A percentile compares a stretch with the other conserved stretches of the same genome.
Conservation (phyloP, 768 basidiomycete species). For the Boletus insuetus region DNA sequence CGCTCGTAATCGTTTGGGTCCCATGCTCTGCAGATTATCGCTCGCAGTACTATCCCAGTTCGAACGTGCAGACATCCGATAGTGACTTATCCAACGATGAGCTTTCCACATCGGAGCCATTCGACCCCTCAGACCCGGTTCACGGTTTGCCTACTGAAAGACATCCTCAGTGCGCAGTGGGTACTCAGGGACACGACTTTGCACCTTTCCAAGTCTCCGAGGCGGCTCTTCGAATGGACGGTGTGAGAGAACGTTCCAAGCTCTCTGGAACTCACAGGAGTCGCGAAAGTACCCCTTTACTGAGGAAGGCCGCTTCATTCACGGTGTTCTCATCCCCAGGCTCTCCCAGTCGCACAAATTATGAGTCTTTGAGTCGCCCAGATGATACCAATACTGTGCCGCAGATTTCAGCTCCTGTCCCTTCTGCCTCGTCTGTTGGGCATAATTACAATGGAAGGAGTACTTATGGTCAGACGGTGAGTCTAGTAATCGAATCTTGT, state of each 20-base stretch:
- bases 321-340: constrained; percentile 16
- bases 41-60: constrained; percentile 63
- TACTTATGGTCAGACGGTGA: constrained; percentile 71
- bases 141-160: constrained; percentile 7
- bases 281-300: constrained; percentile 38
- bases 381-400: background rate
- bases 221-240: constrained; percentile 22
- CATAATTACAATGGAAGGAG: constrained; percentile 52
- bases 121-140: background rate
- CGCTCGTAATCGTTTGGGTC: background rate
- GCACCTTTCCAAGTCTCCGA: constrained; percentile 12
- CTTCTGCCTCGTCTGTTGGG: constrained; percentile 1
- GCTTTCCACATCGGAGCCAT: constrained; percentile 2
- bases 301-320: constrained; percentile 40
- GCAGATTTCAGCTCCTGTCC: constrained; percentile 2
- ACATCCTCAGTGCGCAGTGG: background rate
- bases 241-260: constrained; percentile 2
- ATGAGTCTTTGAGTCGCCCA: background rate
- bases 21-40: constrained; percentile 51
- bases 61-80: constrained; percentile 52
- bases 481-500: constrained; percentile 14
- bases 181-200: background rate
- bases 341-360: background rate
- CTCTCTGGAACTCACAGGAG: background rate
- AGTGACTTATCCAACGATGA: constrained; percentile 39